Conservation (phyloP, 352 stramenopile species). For the Phytophthora litchii region DNA sequence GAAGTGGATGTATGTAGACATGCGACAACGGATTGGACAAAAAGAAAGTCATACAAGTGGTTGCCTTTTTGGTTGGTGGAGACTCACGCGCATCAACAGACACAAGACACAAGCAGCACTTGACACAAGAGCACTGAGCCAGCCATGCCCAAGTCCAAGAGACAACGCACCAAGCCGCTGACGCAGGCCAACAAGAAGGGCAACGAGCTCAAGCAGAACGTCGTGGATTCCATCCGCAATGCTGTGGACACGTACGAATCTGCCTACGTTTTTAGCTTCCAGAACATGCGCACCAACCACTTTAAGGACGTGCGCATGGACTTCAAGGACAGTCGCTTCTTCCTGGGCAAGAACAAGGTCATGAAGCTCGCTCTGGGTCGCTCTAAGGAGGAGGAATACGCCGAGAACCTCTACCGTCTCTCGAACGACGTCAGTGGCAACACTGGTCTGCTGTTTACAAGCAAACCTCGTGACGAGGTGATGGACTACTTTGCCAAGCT, state of each 20-base stretch:
- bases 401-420: conserved; percentile 93
- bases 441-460: conserved; percentile 97
- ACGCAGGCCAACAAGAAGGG: conserved; percentile 97
- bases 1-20: not conserved
- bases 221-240: conserved; percentile 94
- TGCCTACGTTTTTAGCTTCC: conserved; percentile 96
- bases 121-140: conserved; percentile 15
- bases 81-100: conserved; percentile 27
- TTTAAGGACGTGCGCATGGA: conserved; percentile 98
- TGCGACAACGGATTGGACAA: conserved; percentile 41
- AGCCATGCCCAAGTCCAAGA: conserved; percentile 88
- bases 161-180: conserved; percentile 89
- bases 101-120: conserved; percentile 8
- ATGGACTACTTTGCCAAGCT: conserved; percentile 93
- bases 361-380: conserved; percentile 97
- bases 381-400: conserved; percentile 96
- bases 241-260: conserved; percentile 93
- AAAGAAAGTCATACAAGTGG: conserved; percentile 29
- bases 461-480: conserved; percentile 87
- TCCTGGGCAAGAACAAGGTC: conserved; percentile 99
- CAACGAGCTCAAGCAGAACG: conserved; percentile 94
- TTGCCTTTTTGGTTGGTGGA: conserved; percentile 63
- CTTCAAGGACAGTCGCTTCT: conserved; percentile 96
- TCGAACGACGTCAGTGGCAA: conserved; percentile 92
- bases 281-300: conserved; percentile 99